phyloP scores from a whole-genome alignment of 768 basidiomycete genomes.

The Suillus clintonianus region DNA sequence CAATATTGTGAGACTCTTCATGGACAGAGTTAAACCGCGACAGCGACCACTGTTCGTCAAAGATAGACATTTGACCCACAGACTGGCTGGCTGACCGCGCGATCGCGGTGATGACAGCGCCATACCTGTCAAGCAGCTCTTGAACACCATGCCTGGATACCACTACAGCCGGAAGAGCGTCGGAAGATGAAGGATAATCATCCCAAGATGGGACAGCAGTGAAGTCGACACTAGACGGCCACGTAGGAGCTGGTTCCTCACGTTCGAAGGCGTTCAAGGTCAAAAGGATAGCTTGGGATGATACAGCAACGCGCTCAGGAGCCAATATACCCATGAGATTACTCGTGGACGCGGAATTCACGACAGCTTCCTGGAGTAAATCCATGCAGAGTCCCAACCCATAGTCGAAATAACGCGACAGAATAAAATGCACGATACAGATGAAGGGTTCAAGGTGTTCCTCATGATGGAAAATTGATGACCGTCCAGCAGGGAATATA shows the following conservation, averaged over 20 bases:
- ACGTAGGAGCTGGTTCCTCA: conserved; percentile 67
- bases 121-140: conserved; percentile 70
- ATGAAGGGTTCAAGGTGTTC: conserved; percentile 77
- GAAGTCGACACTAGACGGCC: conserved; percentile 81
- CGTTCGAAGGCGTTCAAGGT: conserved; percentile 73
- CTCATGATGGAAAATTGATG: conserved; percentile 63
- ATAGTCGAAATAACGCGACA: conserved; percentile 82
- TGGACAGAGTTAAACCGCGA: conserved; percentile 49
- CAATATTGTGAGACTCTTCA: conserved; percentile 69
- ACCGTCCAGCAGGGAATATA: conserved; percentile 76
- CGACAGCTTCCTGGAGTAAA: conserved; percentile 69
- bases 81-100: conserved; percentile 59
- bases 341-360: conserved; percentile 38
- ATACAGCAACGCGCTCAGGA: conserved; percentile 74
- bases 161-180: conserved; percentile 55
- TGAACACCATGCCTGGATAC: conserved; percentile 66
- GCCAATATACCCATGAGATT: conserved; percentile 50
- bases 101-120: conserved; percentile 56
- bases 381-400: conserved; percentile 82
- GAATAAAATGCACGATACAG: conserved; percentile 78
- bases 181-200: conserved; percentile 74
- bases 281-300: conserved; percentile 74
- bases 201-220: conserved; percentile 47
- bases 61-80: conserved; percentile 76
- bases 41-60: conserved; percentile 82